These are phyloP conservation scores for Trichoderma sp. DNA, from an alignment of 2,329 filamentous ascomycete genomes.

Conservation along the genomic window DNA sequence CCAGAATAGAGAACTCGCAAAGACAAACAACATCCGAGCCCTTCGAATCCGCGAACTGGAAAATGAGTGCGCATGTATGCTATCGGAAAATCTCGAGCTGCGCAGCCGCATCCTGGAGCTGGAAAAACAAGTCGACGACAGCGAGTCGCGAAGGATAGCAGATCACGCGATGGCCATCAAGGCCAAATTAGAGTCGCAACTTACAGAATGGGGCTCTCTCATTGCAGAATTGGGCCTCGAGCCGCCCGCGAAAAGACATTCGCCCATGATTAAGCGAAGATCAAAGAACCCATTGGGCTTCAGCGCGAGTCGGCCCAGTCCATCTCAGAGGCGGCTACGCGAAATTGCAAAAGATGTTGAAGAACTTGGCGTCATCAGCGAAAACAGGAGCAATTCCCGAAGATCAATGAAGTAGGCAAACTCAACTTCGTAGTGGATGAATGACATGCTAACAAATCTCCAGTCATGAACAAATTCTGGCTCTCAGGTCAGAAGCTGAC, in stretches of 20 bases:
- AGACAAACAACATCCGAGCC: constrained; percentile 73
- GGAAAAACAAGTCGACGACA: constrained; percentile 64
- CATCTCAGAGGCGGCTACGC: constrained; percentile 55
- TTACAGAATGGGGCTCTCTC: constrained; percentile 66
- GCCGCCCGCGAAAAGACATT: constrained; percentile 51
- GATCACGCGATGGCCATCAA: constrained; percentile 69
- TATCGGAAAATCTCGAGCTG: constrained; percentile 76
- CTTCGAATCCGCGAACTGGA: constrained; percentile 74
- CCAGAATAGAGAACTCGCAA: constrained; percentile 81
- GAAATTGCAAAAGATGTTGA: constrained; percentile 56
- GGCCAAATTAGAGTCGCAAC: constrained; percentile 66
- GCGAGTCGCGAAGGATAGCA: constrained; percentile 56
- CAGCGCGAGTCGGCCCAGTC: constrained; percentile 41
- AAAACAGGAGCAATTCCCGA: constrained; percentile 66
- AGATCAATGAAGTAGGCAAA: constrained; percentile 63
- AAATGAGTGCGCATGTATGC: constrained; percentile 68
- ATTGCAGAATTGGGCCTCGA: constrained; percentile 64
- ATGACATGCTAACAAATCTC: constrained; percentile 30
- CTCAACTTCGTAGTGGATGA: background rate
- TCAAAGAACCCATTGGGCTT: constrained; percentile 43
- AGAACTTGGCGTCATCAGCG: constrained; percentile 56
- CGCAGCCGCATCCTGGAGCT: constrained; percentile 68
- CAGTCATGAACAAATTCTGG: constrained; percentile 62
- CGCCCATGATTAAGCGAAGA: constrained; percentile 40
- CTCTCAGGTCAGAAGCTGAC: constrained; percentile 49